A percentile compares a stretch with the other conserved stretches of the same genome.
These are phyloP conservation scores for Ogataea dorogensis DNA, from an alignment of 805 yeast species.

Conservation along the genomic window DNA sequence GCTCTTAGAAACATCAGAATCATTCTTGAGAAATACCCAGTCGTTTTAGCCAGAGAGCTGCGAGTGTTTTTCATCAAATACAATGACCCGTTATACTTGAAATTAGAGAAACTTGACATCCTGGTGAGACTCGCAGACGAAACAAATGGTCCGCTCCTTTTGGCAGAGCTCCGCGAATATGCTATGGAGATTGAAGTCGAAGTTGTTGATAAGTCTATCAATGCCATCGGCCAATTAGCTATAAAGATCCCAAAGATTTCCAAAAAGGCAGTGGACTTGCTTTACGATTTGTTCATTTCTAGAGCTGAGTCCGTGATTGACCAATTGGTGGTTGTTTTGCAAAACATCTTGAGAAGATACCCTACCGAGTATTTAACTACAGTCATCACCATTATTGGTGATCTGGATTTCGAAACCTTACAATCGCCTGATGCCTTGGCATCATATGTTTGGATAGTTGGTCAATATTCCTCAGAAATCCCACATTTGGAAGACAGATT, in stretches of 20 bases:
- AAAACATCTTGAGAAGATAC: constrained; percentile 65
- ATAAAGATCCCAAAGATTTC: constrained; percentile 55
- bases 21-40: constrained; percentile 85
- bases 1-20: constrained; percentile 89
- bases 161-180: constrained; percentile 75
- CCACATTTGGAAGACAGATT: constrained; percentile 50
- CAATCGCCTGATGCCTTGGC: constrained; percentile 51
- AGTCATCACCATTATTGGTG: constrained; percentile 52
- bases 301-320: constrained; percentile 62
- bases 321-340: constrained; percentile 60
- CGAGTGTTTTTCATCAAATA: constrained; percentile 89
- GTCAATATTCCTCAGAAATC: constrained; percentile 66
- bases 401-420: constrained; percentile 44
- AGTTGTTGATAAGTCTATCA: constrained; percentile 64
- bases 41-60: constrained; percentile 69
- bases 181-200: constrained; percentile 84
- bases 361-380: constrained; percentile 52
- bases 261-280: constrained; percentile 57
- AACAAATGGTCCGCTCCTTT: constrained; percentile 52
- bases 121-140: constrained; percentile 67
- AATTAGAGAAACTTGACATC: constrained; percentile 74
- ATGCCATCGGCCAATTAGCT: constrained; percentile 70
- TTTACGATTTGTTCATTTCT: constrained; percentile 57
- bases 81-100: constrained; percentile 77
- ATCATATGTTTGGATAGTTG: constrained; percentile 68